These are phyloP conservation scores for Sutorius australiensis DNA, from an alignment of 768 basidiomycete genomes.

Conservation along the genomic window DNA sequence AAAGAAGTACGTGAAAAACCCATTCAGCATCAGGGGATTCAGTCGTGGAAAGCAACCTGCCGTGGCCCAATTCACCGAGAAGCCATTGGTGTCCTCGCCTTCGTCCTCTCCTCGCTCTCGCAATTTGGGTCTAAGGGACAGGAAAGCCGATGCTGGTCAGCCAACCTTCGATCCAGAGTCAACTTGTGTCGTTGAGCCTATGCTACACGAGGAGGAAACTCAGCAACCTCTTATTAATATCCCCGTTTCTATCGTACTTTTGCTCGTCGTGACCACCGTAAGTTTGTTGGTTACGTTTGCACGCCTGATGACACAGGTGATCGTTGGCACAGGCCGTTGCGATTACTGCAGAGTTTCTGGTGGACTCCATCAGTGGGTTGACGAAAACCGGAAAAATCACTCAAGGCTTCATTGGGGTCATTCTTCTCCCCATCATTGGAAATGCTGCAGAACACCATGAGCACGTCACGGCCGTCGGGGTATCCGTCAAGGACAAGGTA, in stretches of 20 bases:
- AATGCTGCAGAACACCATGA: constrained; percentile 66
- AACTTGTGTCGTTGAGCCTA: neutral
- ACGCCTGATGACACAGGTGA: neutral
- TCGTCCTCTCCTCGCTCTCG: constrained; percentile 6
- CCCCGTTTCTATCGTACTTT: constrained; percentile 48
- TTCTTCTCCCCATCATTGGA: constrained; percentile 87
- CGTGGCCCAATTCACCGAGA: constrained; percentile 1
- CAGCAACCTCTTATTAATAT: constrained; percentile 53
- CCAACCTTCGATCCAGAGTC: constrained; percentile 12
- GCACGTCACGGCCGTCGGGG: constrained; percentile 88
- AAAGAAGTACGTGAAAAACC: constrained; percentile 39
- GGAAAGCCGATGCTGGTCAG: neutral
- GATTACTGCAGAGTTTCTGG: constrained; percentile 62
- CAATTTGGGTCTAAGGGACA: neutral
- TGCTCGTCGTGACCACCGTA: constrained; percentile 62
- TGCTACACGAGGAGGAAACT: constrained; percentile 25
- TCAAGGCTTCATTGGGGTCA: constrained; percentile 82
- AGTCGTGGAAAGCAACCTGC: constrained; percentile 9
- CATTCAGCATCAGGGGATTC: constrained; percentile 28
- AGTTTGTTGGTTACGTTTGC: constrained; percentile 18
- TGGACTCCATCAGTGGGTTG: constrained; percentile 78
- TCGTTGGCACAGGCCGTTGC: constrained; percentile 42
- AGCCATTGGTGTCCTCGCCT: constrained; percentile 5
- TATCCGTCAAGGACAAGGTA: constrained; percentile 86
- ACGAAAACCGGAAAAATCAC: constrained; percentile 53